Evolutionary conservation across 371 early-diverging fungal genomes (phyloP).

Genomic region (Parasitella parasitica): DNA sequence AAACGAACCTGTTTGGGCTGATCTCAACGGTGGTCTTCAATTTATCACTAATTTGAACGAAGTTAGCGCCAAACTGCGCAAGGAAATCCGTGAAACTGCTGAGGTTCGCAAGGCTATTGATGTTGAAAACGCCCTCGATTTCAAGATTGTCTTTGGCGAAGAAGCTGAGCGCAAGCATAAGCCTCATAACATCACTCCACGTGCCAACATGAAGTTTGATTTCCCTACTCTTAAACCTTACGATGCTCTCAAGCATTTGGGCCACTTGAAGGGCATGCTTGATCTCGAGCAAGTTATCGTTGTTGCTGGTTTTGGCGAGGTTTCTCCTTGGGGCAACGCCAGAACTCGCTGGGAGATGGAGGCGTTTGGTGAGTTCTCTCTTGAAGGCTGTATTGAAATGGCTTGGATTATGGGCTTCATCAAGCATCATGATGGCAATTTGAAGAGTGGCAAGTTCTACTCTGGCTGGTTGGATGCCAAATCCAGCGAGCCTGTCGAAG

Average conservation of each 20-base stretch:
- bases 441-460: constrained; percentile 81
- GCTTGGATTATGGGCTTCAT: constrained; percentile 97
- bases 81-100: constrained; percentile 77
- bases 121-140: constrained; percentile 77
- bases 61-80: constrained; percentile 72
- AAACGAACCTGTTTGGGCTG: constrained; percentile 89
- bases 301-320: constrained; percentile 93
- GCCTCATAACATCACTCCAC: constrained; percentile 77
- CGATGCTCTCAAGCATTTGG: constrained; percentile 67
- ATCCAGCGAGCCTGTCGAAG: constrained; percentile 89
- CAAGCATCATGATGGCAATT: constrained; percentile 85
- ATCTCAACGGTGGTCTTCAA: constrained; percentile 92
- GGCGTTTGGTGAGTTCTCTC: constrained; percentile 88
- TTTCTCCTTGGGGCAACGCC: constrained; percentile 92
- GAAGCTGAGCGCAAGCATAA: constrained; percentile 77
- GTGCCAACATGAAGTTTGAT: constrained; percentile 92
- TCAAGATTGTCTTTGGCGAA: constrained; percentile 73
- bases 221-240: constrained; percentile 80
- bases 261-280: constrained; percentile 83
- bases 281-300: constrained; percentile 94
- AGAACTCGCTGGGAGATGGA: constrained; percentile 99
- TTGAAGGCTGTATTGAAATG: constrained; percentile 96
- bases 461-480: constrained; percentile 95
- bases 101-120: constrained; percentile 87
- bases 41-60: constrained; percentile 80